These are phyloP conservation scores for Mortierella sp. DNA, from an alignment of 371 early-diverging fungal genomes.

Conservation along the genomic window DNA sequence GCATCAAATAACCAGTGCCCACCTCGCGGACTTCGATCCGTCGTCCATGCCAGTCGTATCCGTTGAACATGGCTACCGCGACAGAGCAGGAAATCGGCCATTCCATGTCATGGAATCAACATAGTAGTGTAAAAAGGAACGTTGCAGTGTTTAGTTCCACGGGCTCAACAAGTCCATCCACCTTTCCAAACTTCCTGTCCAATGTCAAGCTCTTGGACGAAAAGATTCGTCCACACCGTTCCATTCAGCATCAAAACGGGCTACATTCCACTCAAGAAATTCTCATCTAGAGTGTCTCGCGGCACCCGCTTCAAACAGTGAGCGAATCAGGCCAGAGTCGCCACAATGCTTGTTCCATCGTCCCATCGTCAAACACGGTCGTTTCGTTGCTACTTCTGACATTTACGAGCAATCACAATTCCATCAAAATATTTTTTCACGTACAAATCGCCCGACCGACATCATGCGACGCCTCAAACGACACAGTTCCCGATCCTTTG, in stretches of 20 bases:
- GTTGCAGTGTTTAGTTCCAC: conserved; percentile 5
- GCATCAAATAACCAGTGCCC: conserved; percentile 36
- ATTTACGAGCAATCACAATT: conserved; percentile 5
- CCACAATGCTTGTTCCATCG: not conserved
- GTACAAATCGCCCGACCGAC: conserved; percentile 71
- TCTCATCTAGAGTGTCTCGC: not conserved
- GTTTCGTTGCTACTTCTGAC: not conserved
- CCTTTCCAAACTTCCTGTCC: not conserved
- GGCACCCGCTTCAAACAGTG: not conserved
- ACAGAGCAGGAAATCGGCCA: not conserved
- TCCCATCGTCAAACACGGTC: not conserved
- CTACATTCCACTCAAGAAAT: not conserved
- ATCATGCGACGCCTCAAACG: conserved; percentile 62
- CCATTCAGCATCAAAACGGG: not conserved
- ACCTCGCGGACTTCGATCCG: conserved; percentile 85
- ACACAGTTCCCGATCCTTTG: conserved; percentile 78
- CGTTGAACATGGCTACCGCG: conserved; percentile 72
- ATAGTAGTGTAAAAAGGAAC: conserved; percentile 6
- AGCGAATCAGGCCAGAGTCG: not conserved
- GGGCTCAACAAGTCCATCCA: not conserved
- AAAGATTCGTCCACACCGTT: not conserved
- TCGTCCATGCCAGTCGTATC: conserved; percentile 83
- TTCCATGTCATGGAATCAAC: not conserved
- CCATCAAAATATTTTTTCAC: conserved; percentile 26
- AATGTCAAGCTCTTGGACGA: not conserved